Evolutionary conservation across 2,329 filamentous ascomycete species (phyloP), one percentile per base, ranked within the genome.

Genomic region (Boeremia lycopersici): DNA sequence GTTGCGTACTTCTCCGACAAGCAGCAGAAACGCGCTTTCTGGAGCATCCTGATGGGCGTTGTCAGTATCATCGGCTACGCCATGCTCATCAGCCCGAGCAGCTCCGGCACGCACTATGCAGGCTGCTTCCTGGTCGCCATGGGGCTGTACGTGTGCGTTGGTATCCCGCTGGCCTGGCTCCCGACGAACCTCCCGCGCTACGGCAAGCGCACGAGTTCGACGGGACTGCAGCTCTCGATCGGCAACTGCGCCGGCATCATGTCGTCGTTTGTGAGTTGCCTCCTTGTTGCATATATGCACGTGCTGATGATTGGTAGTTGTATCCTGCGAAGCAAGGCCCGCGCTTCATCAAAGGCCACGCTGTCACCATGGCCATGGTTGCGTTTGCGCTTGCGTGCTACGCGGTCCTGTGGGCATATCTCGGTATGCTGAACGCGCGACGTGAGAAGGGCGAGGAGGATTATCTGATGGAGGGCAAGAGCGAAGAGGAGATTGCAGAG

Each of bases 121-220:
- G 89, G 85, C 2, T 91, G 89, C 57, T 89, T 92, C 71, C 76
- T 93, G n/a, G 84, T 92, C 0, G 89, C 89, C 0, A 81, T 86
- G 56, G 90, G 89, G 0, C 70, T 93, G 2, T 93, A 93, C 62
- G 80, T 85, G 12, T 75, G 76, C 7, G 81, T 84, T 11, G 82
- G 82, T 1, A 65, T 86, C 17, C 82, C 82, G 4, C 72, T 85
- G 8, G 82, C 82, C 3, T 85, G 83, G 84, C 59, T 88, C 34
- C 83, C 88, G 0, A 86, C 83, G 15, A 92, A 91, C 56, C 82
- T 83, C 13, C 89, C 90, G 1, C 80, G 89, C 7, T 93, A 91
- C 61, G 89, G 89, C 9, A 93, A 92, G 72, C 80, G 89, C 29
- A 89, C 89, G 0, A 89, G 87, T 0, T 88, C 87, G 0, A 89